Base-by-base conservation (phyloP, 768 basidiomycete species). In the Floccularia luteovirens region DNA sequence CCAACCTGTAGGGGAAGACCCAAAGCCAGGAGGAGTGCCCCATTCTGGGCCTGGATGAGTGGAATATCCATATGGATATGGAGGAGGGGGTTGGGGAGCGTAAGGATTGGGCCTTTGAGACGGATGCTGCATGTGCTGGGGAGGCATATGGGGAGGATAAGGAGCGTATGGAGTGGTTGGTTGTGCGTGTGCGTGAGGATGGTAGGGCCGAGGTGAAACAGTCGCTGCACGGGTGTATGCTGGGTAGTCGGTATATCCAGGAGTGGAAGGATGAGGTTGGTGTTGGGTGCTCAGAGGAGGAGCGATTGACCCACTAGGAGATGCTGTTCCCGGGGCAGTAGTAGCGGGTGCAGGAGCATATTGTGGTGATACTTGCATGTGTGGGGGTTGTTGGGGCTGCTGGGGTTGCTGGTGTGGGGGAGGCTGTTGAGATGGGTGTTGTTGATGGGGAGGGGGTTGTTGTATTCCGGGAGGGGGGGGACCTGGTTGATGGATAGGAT, bases 391-490 rank as follows among this genome's bases (percentile, higher is more conserved):
- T 41, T 47, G 43, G 39, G 39, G 44, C 5, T 41, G 52, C 6
- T 43, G 48, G 3, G 34, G 47, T 20, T 55, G 56, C 17, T 57
- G 57, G 28, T 45, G 54, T 14, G 52, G 57, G 27, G 32, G 53
- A 13, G 48, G 57, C 12, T 44, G 44, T 17, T 35, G 43, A n/a
- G 42, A 46, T n/a, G 36, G 42, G 13, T 36, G 31, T 11, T 38
- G 28, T n/a, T 27, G 20, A 35, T 39, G 34, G 13, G 42, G 31
- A 5, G 50, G n/a, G n/a, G n/a, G n/a, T n/a, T n/a, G n/a, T n/a
- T n/a, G 25, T 39, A 45, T 5, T 50, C 51, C 35, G 41, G 38
- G 46, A 4, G 36, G 49, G 17, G 44, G 51, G 24, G 34, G 51
- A 17, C 42, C 44, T 14, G 48, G 48, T 8, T 52, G 53, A 11